Percentiles rank a stretch among this genome's conserved stretches.
Conservation (phyloP, 192 early-diverging fungal genomes). For the Entomortierella chlamydospora region DNA sequence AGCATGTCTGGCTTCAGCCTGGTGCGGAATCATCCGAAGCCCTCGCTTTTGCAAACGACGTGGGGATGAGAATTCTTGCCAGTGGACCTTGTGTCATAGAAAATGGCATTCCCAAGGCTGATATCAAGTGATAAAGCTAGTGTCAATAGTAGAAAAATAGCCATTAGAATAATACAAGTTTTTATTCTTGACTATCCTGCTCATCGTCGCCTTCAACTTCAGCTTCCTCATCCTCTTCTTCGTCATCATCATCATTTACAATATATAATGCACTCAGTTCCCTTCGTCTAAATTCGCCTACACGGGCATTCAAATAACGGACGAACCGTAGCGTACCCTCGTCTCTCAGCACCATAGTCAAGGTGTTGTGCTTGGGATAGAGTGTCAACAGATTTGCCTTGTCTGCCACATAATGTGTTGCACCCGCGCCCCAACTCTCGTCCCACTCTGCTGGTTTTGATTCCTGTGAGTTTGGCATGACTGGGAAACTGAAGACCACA, state of each 20-base stretch:
- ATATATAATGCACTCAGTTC: constrained; percentile 38
- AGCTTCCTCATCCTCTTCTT: constrained; percentile 32
- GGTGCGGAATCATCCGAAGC: constrained; percentile 69
- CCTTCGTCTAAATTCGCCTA: constrained; percentile 37
- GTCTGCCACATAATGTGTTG: constrained; percentile 67
- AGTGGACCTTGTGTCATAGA: constrained; percentile 79
- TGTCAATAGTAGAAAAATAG: too few species aligned
- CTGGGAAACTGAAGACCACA: constrained; percentile 56
- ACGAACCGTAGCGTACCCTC: constrained; percentile 69
- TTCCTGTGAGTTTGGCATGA: not conserved
- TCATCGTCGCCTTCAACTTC: not conserved
- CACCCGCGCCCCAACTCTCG: constrained; percentile 64
- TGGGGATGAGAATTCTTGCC: constrained; percentile 63
- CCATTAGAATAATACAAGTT: not conserved
- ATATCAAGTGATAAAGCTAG: not conserved
- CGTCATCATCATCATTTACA: constrained; percentile 44
- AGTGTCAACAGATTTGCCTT: constrained; percentile 62
- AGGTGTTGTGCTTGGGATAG: constrained; percentile 63
- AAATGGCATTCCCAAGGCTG: constrained; percentile 42
- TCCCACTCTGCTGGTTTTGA: constrained; percentile 49
- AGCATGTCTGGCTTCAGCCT: constrained; percentile 79
- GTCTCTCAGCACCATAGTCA: constrained; percentile 66
- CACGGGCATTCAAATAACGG: constrained; percentile 63
- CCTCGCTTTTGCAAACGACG: constrained; percentile 53
- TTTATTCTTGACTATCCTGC: constrained; percentile 8